Percentiles rank a stretch among this genome's conserved stretches.
These are phyloP conservation scores for Ophiostoma tasmaniense DNA, from an alignment of 2,329 filamentous ascomycete genomes.

Conservation along the genomic window DNA sequence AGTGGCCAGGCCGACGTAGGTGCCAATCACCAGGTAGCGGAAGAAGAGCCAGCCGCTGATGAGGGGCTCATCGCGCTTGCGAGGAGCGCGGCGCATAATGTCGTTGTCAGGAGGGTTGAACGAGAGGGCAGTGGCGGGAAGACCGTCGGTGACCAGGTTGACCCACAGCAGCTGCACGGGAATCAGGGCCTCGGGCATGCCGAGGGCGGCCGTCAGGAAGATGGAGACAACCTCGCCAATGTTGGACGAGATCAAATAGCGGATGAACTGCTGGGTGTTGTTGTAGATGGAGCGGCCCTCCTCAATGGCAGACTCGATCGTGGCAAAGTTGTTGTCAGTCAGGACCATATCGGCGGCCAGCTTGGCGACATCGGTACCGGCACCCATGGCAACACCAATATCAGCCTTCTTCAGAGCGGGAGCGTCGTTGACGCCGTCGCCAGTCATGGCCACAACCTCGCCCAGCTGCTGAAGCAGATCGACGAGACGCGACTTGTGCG, in stretches of 20 bases:
- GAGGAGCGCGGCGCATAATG: constrained; percentile 86
- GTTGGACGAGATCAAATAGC: constrained; percentile 97
- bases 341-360: constrained; percentile 97
- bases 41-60: constrained; percentile 96
- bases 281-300: constrained; percentile 98
- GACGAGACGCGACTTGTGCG: constrained; percentile 95
- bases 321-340: constrained; percentile 97
- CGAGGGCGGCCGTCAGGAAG: constrained; percentile 90
- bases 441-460: constrained; percentile 98
- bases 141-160: constrained; percentile 93
- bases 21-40: constrained; percentile 92
- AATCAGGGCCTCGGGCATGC: constrained; percentile 95
- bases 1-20: constrained; percentile 88
- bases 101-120: constrained; percentile 99
- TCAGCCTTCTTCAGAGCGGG: constrained; percentile 97
- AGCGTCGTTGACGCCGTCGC: constrained; percentile 96
- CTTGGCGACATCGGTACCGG: constrained; percentile 93
- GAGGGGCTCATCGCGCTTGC: constrained; percentile 86
- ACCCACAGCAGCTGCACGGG: constrained; percentile 98
- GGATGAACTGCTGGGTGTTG: constrained; percentile 99
- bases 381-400: constrained; percentile 98
- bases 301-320: constrained; percentile 90
- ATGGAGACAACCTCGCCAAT: constrained; percentile 99
- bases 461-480: constrained; percentile 88
- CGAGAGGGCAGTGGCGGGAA: constrained; percentile 89